phyloP scores from a whole-genome alignment of 768 basidiomycete species.

The Leccinum longicurvipes region DNA sequence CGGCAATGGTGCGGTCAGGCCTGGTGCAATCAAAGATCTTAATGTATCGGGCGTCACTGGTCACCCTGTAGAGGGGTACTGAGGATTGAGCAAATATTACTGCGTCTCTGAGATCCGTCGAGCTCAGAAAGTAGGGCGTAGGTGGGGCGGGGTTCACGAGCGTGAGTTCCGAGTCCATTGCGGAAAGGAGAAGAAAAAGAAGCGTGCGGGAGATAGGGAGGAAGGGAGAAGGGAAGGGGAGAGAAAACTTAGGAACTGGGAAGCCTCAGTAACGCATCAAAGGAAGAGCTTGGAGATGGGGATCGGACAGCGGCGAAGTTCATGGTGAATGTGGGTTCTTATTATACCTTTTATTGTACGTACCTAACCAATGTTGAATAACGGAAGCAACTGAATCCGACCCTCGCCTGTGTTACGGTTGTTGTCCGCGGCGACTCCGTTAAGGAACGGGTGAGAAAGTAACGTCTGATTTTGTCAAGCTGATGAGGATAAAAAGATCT shows the following conservation, averaged over 20 bases:
- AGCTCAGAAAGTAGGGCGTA: constrained; percentile 28
- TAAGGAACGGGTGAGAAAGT: not conserved
- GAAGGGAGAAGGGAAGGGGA: not conserved
- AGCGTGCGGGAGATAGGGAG: not conserved
- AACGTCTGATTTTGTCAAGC: not conserved
- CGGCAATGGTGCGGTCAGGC: constrained; percentile 15
- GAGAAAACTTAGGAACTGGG: no score
- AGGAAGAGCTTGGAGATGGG: not conserved
- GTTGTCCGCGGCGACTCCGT: not conserved
- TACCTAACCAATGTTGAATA: not conserved
- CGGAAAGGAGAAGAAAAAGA: not conserved
- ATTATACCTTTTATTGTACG: constrained; percentile 2
- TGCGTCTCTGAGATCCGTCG: constrained; percentile 13
- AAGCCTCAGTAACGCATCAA: constrained; percentile 1
- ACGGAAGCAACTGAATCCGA: not conserved
- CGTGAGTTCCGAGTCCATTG: constrained; percentile 28
- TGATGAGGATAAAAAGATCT: not conserved
- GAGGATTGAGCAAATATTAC: constrained; percentile 18
- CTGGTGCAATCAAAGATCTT: constrained; percentile 13
- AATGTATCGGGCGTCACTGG: constrained; percentile 17
- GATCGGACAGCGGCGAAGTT: not conserved
- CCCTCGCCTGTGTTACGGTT: not conserved
- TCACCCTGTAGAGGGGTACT: constrained; percentile 26
- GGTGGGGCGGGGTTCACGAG: constrained; percentile 26
- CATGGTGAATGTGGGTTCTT: not conserved